phyloP scores from a whole-genome alignment of 192 early-diverging fungal species.

The Haplosporangium gracile region DNA sequence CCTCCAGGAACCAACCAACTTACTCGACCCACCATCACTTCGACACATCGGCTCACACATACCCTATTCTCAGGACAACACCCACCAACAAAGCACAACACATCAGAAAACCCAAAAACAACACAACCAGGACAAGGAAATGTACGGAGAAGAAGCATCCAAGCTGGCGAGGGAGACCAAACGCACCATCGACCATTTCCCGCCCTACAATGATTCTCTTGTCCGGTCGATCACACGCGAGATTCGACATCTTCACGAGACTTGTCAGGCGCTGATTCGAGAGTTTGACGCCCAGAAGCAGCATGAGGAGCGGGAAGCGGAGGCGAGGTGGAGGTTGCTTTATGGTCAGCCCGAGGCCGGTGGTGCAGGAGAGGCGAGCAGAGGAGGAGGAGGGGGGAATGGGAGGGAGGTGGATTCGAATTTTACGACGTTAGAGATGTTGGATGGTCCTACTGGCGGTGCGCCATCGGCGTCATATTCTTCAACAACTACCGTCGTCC shows the following conservation, averaged over 20 bases:
- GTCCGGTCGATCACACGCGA: constrained; percentile 87
- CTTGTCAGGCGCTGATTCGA: constrained; percentile 59
- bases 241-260: constrained; percentile 74
- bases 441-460: constrained; percentile 10
- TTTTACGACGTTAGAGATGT: constrained; percentile 23
- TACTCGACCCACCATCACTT: neutral
- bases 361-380: neutral
- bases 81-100: neutral
- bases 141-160: constrained; percentile 84
- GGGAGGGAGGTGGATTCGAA: constrained; percentile 21
- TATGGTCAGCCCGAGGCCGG: neutral
- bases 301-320: constrained; percentile 22
- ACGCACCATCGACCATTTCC: constrained; percentile 75
- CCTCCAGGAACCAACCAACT: neutral
- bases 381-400: neutral
- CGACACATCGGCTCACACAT: neutral
- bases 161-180: constrained; percentile 87
- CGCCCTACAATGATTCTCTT: constrained; percentile 85
- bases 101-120: neutral
- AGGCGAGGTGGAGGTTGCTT: constrained; percentile 15
- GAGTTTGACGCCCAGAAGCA: constrained; percentile 31
- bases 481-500: neutral
- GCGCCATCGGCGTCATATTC: neutral
- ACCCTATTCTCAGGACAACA: neutral
- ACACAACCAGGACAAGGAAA: constrained; percentile 28